phyloP scores from a whole-genome alignment of 139 green algal genomes.

The Edaphochlamys debaryana region DNA sequence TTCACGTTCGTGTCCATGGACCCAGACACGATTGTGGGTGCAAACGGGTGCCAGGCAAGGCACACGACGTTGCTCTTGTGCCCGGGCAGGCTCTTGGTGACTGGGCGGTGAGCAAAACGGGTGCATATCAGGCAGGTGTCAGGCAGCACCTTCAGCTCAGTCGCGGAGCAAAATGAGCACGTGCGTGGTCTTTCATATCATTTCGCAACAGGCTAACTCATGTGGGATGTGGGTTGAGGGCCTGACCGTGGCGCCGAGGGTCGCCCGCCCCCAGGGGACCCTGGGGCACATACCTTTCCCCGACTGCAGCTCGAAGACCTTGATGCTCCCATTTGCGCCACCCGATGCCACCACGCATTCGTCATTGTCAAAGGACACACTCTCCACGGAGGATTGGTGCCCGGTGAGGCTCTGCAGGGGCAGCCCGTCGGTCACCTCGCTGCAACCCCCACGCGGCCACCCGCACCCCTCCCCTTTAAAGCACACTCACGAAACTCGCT shows the following conservation, averaged over 20 bases:
- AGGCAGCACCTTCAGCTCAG: too few relatives aligned
- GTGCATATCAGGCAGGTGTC: too few relatives aligned
- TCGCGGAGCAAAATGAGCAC: too few relatives aligned
- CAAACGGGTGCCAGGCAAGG: conserved; percentile 79
- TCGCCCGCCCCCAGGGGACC: too few relatives aligned
- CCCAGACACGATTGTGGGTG: conserved; percentile 62
- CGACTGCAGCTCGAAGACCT: conserved; percentile 85
- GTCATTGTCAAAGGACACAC: conserved; percentile 79
- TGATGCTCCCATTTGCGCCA: conserved; percentile 73
- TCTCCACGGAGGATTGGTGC: conserved; percentile 74
- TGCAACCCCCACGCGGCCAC: too few relatives aligned
- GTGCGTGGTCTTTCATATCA: too few relatives aligned
- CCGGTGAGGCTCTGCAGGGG: conserved; percentile 70
- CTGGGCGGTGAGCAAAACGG: conserved; percentile 36
- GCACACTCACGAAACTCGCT: conserved; percentile 60
- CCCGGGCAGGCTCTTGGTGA: conserved; percentile 74
- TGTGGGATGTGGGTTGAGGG: too few relatives aligned
- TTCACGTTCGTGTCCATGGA: conserved; percentile 87
- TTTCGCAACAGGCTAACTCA: too few relatives aligned
- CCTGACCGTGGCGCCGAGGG: too few relatives aligned
- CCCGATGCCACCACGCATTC: conserved; percentile 84
- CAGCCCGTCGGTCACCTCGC: background rate
- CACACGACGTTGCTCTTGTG: conserved; percentile 75
- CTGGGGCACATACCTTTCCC: conserved; percentile 70
- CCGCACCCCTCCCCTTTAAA: too few relatives aligned